Conservation (phyloP, 176 grass and related monocot species). For the Aegilops bicornis region DNA sequence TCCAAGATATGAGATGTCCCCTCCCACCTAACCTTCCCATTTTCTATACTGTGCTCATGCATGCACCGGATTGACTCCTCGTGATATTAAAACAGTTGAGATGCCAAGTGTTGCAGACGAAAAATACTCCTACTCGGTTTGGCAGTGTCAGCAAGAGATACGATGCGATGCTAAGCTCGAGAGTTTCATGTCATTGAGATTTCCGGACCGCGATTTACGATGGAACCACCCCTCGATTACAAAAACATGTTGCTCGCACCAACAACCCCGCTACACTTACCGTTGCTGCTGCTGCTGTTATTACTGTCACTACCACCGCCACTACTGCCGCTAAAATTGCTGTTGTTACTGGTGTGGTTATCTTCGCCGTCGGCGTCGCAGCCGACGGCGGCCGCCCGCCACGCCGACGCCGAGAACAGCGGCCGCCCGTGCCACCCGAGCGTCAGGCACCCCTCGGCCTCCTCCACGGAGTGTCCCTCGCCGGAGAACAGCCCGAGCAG, state of each 20-base stretch:
- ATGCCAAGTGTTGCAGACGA: not conserved
- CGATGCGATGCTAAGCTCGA: not conserved
- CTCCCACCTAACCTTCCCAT: too few relatives aligned
- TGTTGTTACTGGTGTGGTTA: conserved; percentile 12
- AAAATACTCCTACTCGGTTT: not conserved
- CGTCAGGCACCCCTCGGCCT: conserved; percentile 73
- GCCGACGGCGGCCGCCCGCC: conserved; percentile 41
- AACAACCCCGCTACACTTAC: conserved; percentile 1
- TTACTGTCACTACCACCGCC: conserved; percentile 37
- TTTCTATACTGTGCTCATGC: too few relatives aligned
- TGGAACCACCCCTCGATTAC: conserved; percentile 7
- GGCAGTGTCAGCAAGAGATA: not conserved
- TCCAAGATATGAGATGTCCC: too few relatives aligned
- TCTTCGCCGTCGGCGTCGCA: conserved; percentile 26
- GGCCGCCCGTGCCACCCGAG: conserved; percentile 88
- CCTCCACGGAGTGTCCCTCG: conserved; percentile 87
- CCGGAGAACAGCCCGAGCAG: conserved; percentile 82
- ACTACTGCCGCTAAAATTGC: conserved; percentile 39
- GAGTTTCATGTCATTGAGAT: conserved; percentile 21
- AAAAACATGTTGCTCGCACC: not conserved
- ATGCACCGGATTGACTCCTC: not conserved
- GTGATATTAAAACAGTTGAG: not conserved
- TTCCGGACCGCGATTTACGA: conserved; percentile 2
- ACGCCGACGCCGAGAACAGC: conserved; percentile 89
- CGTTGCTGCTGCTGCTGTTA: conserved; percentile 41